Percentiles rank a stretch among this genome's conserved stretches.
These are phyloP conservation scores for Ogataea paraovalis DNA, from an alignment of 805 yeast species.

Conservation along the genomic window DNA sequence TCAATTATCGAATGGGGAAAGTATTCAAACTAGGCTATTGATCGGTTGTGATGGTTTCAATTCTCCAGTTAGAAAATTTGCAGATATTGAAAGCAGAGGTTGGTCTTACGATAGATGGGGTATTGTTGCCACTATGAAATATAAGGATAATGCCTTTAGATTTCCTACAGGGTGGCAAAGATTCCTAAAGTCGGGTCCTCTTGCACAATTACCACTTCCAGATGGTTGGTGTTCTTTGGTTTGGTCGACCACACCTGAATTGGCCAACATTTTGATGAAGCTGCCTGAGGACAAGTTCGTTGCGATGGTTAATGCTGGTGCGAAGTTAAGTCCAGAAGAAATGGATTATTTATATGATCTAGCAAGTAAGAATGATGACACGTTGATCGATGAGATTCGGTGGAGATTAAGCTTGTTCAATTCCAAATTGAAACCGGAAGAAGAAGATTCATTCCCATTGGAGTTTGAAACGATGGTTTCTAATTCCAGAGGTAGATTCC, in stretches of 20 bases:
- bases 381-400: conserved; percentile 60
- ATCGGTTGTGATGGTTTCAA: conserved; percentile 96
- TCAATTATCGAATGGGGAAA: conserved; percentile 59
- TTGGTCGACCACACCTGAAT: conserved; percentile 83
- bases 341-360: conserved; percentile 61
- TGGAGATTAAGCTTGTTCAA: conserved; percentile 57
- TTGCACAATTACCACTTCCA: conserved; percentile 88
- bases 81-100: conserved; percentile 82
- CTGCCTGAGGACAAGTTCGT: conserved; percentile 61
- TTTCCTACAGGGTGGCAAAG: conserved; percentile 83
- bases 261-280: conserved; percentile 58
- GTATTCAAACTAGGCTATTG: conserved; percentile 64
- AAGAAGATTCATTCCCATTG: conserved; percentile 65
- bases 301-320: conserved; percentile 77
- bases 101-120: conserved; percentile 90
- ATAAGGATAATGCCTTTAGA: conserved; percentile 68
- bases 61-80: conserved; percentile 82
- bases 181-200: conserved; percentile 86
- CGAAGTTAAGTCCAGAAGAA: conserved; percentile 74
- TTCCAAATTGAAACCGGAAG: conserved; percentile 32
- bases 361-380: conserved; percentile 35
- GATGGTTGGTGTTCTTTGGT: conserved; percentile 85
- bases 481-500: conserved; percentile 80
- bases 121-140: conserved; percentile 82
- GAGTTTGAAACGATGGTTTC: conserved; percentile 55